phyloP scores from a whole-genome alignment of 345 rosid genomes.

The Ailanthus altissimus region DNA sequence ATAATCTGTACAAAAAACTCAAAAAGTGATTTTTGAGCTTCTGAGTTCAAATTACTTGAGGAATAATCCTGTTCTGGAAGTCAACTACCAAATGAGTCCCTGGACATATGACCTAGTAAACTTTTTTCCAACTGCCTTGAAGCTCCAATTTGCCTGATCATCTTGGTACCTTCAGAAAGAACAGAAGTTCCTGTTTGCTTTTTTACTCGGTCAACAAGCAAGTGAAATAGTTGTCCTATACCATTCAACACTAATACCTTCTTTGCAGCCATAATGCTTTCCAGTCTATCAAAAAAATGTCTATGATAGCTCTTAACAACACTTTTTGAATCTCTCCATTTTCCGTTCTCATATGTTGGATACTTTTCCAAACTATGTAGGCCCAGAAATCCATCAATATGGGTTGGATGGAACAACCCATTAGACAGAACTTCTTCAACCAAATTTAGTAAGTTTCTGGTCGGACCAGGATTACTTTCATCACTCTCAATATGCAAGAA shows the following conservation, averaged over 20 bases:
- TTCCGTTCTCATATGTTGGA: slow-evolving; percentile 37
- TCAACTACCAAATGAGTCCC: slow-evolving; percentile 23
- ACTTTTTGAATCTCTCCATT: slow-evolving; percentile 39
- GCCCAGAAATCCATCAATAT: slow-evolving; percentile 77
- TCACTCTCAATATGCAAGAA: slow-evolving; percentile 37
- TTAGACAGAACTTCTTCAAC: slow-evolving; percentile 63
- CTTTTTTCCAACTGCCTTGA: slow-evolving; percentile 34
- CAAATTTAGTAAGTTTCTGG: slow-evolving; percentile 43
- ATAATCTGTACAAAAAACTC: slow-evolving; percentile 77
- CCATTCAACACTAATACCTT: slow-evolving; percentile 47
- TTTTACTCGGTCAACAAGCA: slow-evolving; percentile 62
- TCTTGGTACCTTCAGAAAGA: slow-evolving; percentile 41
- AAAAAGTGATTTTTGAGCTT: slow-evolving; percentile 67
- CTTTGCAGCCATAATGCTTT: slow-evolving; percentile 48
- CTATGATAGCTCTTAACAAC: slow-evolving; percentile 72
- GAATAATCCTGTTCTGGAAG: slow-evolving; percentile 38
- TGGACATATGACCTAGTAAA: slow-evolving; percentile 28
- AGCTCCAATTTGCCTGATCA: slow-evolving; percentile 29
- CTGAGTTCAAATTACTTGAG: slow-evolving; percentile 51
- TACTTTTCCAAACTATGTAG: slow-evolving; percentile 57
- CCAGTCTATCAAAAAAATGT: slow-evolving; percentile 69
- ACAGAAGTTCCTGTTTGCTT: slow-evolving; percentile 51
- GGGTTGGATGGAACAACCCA: slow-evolving; percentile 75
- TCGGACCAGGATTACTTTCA: slow-evolving; percentile 27
- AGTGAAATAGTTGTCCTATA: slow-evolving; percentile 59